Evolutionary conservation across 176 grass and related monocot species (phyloP).

Genomic region (Oropetium thomaeum): DNA sequence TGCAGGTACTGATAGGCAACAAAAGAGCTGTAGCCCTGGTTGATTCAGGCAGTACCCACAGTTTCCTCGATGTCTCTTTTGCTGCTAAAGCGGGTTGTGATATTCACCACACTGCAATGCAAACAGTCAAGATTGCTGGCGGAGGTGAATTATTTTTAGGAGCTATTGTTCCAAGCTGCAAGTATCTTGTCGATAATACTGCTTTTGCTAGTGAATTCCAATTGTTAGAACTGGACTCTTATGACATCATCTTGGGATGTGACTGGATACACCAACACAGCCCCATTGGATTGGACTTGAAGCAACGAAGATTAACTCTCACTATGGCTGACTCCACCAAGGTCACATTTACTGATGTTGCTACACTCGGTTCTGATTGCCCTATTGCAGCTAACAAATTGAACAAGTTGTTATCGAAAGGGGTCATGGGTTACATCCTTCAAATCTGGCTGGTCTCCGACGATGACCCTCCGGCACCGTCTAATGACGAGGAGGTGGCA

Average conservation of each 20-base stretch:
- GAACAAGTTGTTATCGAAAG: background rate
- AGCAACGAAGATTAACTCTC: accelerated
- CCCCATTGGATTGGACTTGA: background rate
- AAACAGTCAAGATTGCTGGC: background rate
- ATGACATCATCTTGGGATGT: background rate
- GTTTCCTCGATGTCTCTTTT: background rate
- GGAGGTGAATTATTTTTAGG: background rate
- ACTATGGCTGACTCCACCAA: background rate
- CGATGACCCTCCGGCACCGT: accelerated
- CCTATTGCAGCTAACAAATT: background rate
- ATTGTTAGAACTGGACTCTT: background rate
- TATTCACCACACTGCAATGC: background rate
- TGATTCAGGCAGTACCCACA: background rate
- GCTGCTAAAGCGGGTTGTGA: background rate
- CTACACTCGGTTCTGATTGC: background rate
- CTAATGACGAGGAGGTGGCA: too few species aligned
- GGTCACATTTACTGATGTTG: background rate
- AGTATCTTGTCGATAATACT: too few species aligned
- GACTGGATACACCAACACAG: background rate
- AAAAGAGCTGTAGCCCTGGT: background rate
- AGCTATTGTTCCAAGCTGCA: background rate
- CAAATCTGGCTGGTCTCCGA: too few species aligned
- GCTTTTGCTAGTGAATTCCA: background rate
- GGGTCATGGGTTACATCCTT: background rate
- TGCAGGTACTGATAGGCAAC: accelerated